Percentiles rank a stretch among this genome's conserved stretches.
phyloP scores from a whole-genome alignment of 2,329 filamentous ascomycete genomes.

The Cyanodermella asteris region DNA sequence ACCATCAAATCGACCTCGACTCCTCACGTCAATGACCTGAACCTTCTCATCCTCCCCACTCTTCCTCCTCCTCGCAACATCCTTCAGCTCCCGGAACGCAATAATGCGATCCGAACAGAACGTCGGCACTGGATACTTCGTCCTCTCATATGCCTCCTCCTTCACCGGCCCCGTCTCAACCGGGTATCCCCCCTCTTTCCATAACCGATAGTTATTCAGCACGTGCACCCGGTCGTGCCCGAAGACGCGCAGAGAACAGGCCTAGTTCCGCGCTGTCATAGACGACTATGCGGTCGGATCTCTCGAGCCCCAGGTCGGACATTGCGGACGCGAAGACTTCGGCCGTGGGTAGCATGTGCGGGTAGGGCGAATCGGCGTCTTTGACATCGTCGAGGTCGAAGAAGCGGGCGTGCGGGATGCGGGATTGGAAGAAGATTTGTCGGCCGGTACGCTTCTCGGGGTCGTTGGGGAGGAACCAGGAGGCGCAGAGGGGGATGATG shows the following conservation, averaged over 20 bases:
- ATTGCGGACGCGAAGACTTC: conserved; percentile 71
- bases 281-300: conserved; percentile 77
- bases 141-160: conserved; percentile 15
- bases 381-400: conserved; percentile 89
- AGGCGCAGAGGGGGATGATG: conserved; percentile 72
- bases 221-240: conserved; percentile 76
- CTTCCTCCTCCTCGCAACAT: conserved; percentile 51
- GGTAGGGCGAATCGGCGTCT: conserved; percentile 70
- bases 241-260: conserved; percentile 85
- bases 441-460: conserved; percentile 50
- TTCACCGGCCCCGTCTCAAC: conserved; percentile 46
- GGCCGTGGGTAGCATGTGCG: conserved; percentile 80
- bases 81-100: conserved; percentile 61
- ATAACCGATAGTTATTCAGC: conserved; percentile 88
- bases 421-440: conserved; percentile 57
- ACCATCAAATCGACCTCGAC: conserved; percentile 59
- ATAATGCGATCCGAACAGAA: conserved; percentile 45
- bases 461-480: conserved; percentile 94
- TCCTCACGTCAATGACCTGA: conserved; percentile 75
- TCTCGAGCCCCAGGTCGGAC: conserved; percentile 66
- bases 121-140: conserved; percentile 28
- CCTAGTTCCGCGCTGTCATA: conserved; percentile 84
- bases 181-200: conserved; percentile 64
- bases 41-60: conserved; percentile 68
- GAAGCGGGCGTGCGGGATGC: conserved; percentile 79